Conservation (phyloP, 1,284 basidiomycete genomes). For the Nidula niveotomentosa region DNA sequence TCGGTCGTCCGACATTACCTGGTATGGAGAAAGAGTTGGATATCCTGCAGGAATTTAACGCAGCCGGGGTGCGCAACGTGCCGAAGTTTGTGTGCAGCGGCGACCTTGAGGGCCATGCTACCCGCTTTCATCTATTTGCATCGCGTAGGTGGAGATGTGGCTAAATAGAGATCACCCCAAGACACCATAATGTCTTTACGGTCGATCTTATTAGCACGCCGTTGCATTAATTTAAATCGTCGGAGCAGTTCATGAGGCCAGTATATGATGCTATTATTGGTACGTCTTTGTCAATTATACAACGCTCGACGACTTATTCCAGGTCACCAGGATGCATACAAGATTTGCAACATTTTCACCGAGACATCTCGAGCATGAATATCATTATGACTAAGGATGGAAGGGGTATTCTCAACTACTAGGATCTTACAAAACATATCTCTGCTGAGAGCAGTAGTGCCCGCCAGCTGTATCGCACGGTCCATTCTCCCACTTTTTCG, state of each 20-base stretch:
- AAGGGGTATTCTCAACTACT: constrained; percentile 30
- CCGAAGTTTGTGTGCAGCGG: constrained; percentile 14
- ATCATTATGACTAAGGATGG: constrained; percentile 21
- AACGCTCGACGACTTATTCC: neutral
- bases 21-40: constrained; percentile 12
- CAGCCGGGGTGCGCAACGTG: constrained; percentile 10
- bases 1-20: constrained; percentile 9
- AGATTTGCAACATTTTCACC: constrained; percentile 23
- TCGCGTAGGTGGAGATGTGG: neutral
- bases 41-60: constrained; percentile 10
- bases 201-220: constrained; percentile 5
- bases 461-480: too few relatives aligned
- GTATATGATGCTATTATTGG: constrained; percentile 17
- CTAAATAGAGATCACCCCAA: neutral
- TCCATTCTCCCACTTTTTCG: too few relatives aligned
- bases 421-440: constrained; percentile 23
- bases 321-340: constrained; percentile 26
- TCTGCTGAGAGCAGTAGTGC: neutral
- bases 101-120: constrained; percentile 11
- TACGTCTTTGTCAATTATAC: constrained; percentile 1
- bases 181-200: constrained; percentile 8
- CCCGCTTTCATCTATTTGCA: constrained; percentile 10
- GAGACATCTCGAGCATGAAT: constrained; percentile 32
- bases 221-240: constrained; percentile 6
- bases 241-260: constrained; percentile 13